phyloP scores from a whole-genome alignment of 2,329 filamentous ascomycete genomes.

The Exophiala aquamarina region DNA sequence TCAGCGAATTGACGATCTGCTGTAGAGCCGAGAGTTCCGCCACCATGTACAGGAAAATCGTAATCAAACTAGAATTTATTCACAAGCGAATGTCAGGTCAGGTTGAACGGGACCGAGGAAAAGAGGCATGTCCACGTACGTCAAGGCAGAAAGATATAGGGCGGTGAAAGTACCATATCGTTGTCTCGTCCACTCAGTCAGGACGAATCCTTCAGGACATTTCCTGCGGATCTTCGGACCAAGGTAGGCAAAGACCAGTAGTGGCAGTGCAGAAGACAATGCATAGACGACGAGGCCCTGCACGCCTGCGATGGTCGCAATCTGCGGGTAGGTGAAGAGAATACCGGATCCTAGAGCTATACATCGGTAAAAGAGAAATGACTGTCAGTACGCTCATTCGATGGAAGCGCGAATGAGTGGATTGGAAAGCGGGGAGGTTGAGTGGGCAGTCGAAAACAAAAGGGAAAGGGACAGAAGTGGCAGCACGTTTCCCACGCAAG shows the following conservation, averaged over 20 bases:
- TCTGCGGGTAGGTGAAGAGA: conserved; percentile 77
- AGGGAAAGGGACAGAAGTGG: conserved; percentile 64
- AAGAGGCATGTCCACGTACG: conserved; percentile 38
- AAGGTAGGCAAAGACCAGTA: conserved; percentile 71
- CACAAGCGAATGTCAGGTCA: conserved; percentile 18
- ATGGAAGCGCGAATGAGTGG: conserved; percentile 24
- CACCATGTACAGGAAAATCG: conserved; percentile 84
- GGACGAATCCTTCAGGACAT: conserved; percentile 79
- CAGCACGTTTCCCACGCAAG: conserved; percentile 98
- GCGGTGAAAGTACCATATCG: conserved; percentile 70
- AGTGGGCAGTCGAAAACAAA: conserved; percentile 34
- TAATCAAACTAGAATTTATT: conserved; percentile 56
- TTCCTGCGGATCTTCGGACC: conserved; percentile 71
- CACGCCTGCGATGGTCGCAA: conserved; percentile 74
- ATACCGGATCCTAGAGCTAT: conserved; percentile 81
- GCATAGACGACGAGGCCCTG: conserved; percentile 78
- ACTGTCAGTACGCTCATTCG: conserved; percentile 35
- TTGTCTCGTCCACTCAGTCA: conserved; percentile 81
- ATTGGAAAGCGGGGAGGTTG: conserved; percentile 28
- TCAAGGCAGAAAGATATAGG: conserved; percentile 74
- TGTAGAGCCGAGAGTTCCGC: conserved; percentile 78
- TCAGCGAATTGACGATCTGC: conserved; percentile 73
- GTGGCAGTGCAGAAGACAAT: conserved; percentile 67
- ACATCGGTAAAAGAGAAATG: conserved; percentile 26
- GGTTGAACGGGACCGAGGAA: not conserved